These are phyloP conservation scores for Candolleomyces efflorescens DNA, from an alignment of 768 basidiomycete species.

Conservation along the genomic window DNA sequence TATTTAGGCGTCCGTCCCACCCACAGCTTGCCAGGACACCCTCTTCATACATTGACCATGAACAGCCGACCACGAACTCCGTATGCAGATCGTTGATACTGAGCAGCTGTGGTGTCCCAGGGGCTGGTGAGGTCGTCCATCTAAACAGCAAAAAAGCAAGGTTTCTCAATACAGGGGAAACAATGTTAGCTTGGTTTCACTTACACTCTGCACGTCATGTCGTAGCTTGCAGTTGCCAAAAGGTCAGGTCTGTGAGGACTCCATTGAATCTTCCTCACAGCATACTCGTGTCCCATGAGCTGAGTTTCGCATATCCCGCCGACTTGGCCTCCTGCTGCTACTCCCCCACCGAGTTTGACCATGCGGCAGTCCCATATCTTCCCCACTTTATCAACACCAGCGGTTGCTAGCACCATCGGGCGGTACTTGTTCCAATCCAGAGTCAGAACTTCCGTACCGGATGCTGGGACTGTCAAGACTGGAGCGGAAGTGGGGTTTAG, in stretches of 20 bases:
- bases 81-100: constrained; percentile 85
- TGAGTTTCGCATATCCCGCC: constrained; percentile 71
- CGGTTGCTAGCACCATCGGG: constrained; percentile 71
- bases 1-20: constrained; percentile 84
- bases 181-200: constrained; percentile 23
- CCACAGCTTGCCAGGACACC: constrained; percentile 85
- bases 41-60: constrained; percentile 91
- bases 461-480: constrained; percentile 73
- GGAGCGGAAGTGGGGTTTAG: constrained; percentile 66
- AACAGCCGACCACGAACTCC: constrained; percentile 90
- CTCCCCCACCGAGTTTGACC: constrained; percentile 45
- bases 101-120: constrained; percentile 49
- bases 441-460: constrained; percentile 71
- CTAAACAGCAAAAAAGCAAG: constrained; percentile 33
- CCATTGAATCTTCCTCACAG: constrained; percentile 87
- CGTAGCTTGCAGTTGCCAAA: constrained; percentile 72
- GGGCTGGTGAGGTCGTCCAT: constrained; percentile 65
- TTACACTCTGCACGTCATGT: constrained; percentile 94
- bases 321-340: constrained; percentile 37
- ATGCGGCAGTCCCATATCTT: constrained; percentile 89
- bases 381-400: constrained; percentile 71
- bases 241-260: constrained; percentile 72
- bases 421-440: constrained; percentile 95
- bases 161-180: constrained; percentile 7
- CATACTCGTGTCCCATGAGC: constrained; percentile 84